Conservation (phyloP, 495 filamentous ascomycete genomes). For the Friedmanniomyces endolithicus region DNA sequence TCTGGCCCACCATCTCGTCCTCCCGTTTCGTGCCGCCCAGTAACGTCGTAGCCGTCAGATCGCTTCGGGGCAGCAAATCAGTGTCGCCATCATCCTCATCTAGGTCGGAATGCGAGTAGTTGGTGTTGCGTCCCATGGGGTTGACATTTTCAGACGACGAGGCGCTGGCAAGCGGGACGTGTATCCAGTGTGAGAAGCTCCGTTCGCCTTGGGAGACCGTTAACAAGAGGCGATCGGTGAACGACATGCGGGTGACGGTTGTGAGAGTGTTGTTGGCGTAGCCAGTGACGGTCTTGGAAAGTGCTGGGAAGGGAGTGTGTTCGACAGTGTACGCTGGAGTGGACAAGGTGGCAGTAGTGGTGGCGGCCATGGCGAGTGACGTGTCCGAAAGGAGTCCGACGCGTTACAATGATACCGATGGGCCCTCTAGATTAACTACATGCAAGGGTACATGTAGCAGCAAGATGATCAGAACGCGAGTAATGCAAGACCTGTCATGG, state of each 20-base stretch:
- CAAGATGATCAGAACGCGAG: no score
- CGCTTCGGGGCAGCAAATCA: constrained; percentile 58
- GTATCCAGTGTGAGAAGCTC: constrained; percentile 79
- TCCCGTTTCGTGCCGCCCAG: constrained; percentile 72
- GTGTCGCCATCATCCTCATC: constrained; percentile 29
- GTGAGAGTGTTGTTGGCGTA: constrained; percentile 56
- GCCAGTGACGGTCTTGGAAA: constrained; percentile 52
- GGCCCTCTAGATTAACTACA: no score
- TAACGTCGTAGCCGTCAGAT: constrained; percentile 76
- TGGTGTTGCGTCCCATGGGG: constrained; percentile 35
- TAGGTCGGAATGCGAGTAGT: constrained; percentile 25
- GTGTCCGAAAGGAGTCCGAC: no score
- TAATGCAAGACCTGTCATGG: no score
- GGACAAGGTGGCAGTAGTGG: background rate
- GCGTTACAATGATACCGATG: no score
- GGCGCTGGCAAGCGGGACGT: constrained; percentile 66
- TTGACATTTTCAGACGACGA: constrained; percentile 38
- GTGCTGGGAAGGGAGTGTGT: constrained; percentile 55
- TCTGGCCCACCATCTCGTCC: constrained; percentile 71
- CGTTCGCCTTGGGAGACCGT: constrained; percentile 58
- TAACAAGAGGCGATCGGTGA: constrained; percentile 85
- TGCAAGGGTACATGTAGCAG: no score
- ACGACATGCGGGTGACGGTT: constrained; percentile 55
- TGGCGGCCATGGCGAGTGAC: background rate
- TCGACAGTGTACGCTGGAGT: background rate